Evolutionary conservation across 352 stramenopile species (phyloP), one percentile per base, ranked within the genome.

Genomic region (Elongisporangium undulatum): DNA sequence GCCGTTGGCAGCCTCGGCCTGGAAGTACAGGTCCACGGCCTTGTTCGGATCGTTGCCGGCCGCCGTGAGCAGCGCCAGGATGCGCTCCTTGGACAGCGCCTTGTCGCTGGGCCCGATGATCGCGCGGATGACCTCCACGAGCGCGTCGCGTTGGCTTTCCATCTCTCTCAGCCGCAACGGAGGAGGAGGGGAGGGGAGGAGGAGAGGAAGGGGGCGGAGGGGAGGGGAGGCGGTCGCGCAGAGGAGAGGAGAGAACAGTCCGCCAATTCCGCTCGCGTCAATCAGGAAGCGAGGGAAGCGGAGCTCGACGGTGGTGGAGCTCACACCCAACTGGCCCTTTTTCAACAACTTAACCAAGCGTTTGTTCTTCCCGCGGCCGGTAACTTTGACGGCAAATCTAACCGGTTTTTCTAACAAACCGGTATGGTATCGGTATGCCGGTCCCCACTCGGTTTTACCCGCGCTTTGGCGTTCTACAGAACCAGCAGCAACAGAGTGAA

Each of bases 11-110:
- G 72, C 68, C 24, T 87, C 78, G 5, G 68, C 67, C 64, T 92
- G 84, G 71, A 92, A 94, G 62, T 77, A 92, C 53, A 92, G 56
- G 50, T 94, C 82, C 49, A 94, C 80, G 3, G 82, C 84, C 65
- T 94, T 94, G 71, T 94, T 90, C 16, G 84, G 82, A 62, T 94
- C 80, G 61, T 89, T 85, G 22, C 60, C 68, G 10, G 82, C 82
- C 59, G 85, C 59, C 3, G 60, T n/a, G 7, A 94, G 66, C 53
- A 94, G 68, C 68, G 62, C 67, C 48, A 92, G 51, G 59, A 93
- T 90, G 59, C 67, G 74, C 17, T 90, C 78, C 53, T 77, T 77
- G 24, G 84, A 87, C 39, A 85, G 53, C 41, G 75, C 71, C 51
- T 57, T 59, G 72, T 82, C 74, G 66, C 64, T 78, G 15, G 76